Conservation (phyloP, 345 rosid species). For the Ceriops tagal region DNA sequence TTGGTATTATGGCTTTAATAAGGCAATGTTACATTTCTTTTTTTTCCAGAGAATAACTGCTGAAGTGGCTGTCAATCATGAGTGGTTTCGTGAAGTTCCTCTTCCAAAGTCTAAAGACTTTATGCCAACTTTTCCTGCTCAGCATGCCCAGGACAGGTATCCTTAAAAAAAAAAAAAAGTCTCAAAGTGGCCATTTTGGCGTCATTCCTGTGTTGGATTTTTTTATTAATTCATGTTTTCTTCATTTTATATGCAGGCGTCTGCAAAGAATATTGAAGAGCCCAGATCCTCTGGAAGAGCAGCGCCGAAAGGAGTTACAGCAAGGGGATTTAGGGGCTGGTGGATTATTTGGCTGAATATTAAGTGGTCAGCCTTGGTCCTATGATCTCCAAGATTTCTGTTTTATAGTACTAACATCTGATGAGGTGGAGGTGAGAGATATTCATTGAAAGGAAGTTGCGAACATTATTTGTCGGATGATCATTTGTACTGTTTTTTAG, state of each 20-base stretch:
- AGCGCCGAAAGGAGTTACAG: conserved; percentile 78
- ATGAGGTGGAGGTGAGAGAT: conserved; percentile 59
- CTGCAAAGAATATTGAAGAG: conserved; percentile 80
- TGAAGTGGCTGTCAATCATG: conserved; percentile 89
- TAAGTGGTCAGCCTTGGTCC: conserved; percentile 16
- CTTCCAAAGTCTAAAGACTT: conserved; percentile 96
- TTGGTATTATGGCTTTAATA: conserved; percentile 12
- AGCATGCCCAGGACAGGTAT: conserved; percentile 97
- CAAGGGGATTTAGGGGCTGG: conserved; percentile 75
- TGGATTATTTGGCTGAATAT: conserved; percentile 75
- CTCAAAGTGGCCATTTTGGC: too few relatives aligned
- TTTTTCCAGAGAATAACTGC: conserved; percentile 73
- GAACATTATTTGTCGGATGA: conserved; percentile 62
- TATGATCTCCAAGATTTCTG: conserved; percentile 26
- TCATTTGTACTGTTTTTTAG: conserved; percentile 58
- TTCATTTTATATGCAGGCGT: conserved; percentile 50
- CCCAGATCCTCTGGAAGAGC: conserved; percentile 98
- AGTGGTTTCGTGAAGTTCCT: conserved; percentile 98
- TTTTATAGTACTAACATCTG: conserved; percentile 19
- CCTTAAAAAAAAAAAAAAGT: conserved; percentile 41
- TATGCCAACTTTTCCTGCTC: conserved; percentile 99
- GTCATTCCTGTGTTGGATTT: neutral
- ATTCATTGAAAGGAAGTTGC: conserved; percentile 61
- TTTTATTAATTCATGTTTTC: neutral
- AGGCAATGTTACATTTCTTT: conserved; percentile 1